Base-by-base conservation (phyloP, 306 rosid genomes). In the Comarum palustre region DNA sequence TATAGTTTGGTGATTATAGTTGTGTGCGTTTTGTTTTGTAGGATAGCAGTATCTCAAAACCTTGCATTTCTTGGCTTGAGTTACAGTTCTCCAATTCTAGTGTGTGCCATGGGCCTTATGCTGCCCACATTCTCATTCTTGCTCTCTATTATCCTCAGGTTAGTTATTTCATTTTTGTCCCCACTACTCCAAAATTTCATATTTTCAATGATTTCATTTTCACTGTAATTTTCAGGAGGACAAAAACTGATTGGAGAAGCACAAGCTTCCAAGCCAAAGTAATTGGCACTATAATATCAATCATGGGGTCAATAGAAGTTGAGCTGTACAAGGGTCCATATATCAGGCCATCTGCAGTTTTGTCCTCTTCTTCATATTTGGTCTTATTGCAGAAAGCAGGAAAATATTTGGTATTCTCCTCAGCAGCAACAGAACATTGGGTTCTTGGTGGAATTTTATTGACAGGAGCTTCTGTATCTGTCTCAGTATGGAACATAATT, bases 71-170 rank as follows among this genome's bases (percentile, higher is more conserved):
- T 83, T 77, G 88, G 97, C 66, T 86, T 90, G 47, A 77, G 87
- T 42, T 84, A 83, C 79, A 87, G 98, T 74, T 86, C 97, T 2
- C 98, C 97, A 17, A 87, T 90, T 69, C 88, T 90, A 47, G 89
- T 89, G 3, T 87, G 88, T 74, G 89, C 82, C 38, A 89, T 93
- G 93, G 95, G 90, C 27, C 97, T 78, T 47, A 74, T 79, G 81
- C 78, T 89, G 61, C 97, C 91, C 34, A 39, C 90, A 4, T 84
- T 86, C 81, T 89, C 80, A 74, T 83, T 89, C 79, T 14, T 88
- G 5, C 85, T 90, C 73, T 88, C 87, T 12, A 0, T 86, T 79
- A 47, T 79, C 38, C 81, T 87, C 84, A 86, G 92, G 98, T 92
- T 68, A 16, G 13, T 6, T 11, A 31, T 9, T 29, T 8, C n/a